Percentiles rank a stretch among this genome's conserved stretches.
Evolutionary conservation across 2,329 filamentous ascomycete species (phyloP).

Genomic region (Neopestalotiopsis sp.): DNA sequence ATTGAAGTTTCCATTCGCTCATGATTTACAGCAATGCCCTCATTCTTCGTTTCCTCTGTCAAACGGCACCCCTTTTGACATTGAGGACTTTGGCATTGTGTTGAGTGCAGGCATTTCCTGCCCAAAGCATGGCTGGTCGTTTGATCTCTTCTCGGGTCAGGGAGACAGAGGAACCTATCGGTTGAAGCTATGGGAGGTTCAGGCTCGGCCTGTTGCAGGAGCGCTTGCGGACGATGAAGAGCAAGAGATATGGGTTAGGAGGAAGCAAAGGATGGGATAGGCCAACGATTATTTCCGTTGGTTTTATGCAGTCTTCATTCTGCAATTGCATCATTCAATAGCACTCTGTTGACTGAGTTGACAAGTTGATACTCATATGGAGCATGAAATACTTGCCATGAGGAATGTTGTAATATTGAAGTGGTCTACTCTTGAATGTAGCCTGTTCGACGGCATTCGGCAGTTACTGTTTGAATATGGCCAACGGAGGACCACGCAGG

Average conservation of each 20-base stretch:
- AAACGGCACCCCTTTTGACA: constrained; percentile 67
- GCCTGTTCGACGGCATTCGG: too few species aligned
- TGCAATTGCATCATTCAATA: too few species aligned
- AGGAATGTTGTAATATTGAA: too few species aligned
- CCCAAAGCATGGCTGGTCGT: constrained; percentile 74
- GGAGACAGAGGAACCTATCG: constrained; percentile 67
- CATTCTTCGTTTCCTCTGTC: constrained; percentile 72
- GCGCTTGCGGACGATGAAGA: constrained; percentile 14
- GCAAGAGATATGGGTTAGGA: constrained; percentile 36
- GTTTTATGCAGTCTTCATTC: too few species aligned
- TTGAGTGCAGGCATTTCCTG: constrained; percentile 68
- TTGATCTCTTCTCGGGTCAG: constrained; percentile 68
- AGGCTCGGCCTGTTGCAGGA: constrained; percentile 46
- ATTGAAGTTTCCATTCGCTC: not conserved
- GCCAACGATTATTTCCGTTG: too few species aligned
- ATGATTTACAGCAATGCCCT: constrained; percentile 61
- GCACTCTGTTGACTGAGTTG: too few species aligned
- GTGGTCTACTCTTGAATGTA: too few species aligned
- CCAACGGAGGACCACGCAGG: too few species aligned
- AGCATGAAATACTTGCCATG: too few species aligned
- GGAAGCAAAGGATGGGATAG: constrained; percentile 38
- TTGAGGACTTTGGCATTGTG: constrained; percentile 72
- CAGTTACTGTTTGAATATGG: too few species aligned
- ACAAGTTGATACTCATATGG: too few species aligned
- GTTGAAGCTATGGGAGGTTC: constrained; percentile 67